phyloP scores from a whole-genome alignment of 1,139 yeast species.

The Geotrichum bryndzae region DNA sequence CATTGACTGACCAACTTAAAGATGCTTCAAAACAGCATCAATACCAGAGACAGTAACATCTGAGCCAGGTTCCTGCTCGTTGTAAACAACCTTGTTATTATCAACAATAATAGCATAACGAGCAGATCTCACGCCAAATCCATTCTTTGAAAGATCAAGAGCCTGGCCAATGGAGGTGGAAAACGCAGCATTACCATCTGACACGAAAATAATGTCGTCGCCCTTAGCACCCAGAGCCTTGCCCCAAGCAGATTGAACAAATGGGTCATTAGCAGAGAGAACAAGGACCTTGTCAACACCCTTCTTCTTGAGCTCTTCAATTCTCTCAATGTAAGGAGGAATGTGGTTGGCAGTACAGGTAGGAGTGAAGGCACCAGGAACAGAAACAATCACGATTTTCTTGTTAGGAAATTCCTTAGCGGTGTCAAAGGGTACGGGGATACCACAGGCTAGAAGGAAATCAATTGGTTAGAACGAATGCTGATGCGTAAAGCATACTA shows the following conservation, averaged over 20 bases:
- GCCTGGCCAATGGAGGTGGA: conserved; percentile 57
- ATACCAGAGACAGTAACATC: conserved; percentile 61
- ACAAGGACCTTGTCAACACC: conserved; percentile 70
- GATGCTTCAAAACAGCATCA: conserved; percentile 44
- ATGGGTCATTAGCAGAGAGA: conserved; percentile 74
- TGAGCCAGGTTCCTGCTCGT: conserved; percentile 56
- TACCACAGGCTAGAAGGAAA: conserved; percentile 40
- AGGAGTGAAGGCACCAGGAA: conserved; percentile 91
- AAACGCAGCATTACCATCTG: conserved; percentile 63
- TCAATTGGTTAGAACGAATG: conserved; percentile 43
- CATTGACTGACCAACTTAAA: conserved; percentile 23
- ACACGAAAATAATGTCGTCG: conserved; percentile 53
- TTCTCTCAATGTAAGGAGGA: conserved; percentile 59
- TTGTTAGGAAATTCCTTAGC: conserved; percentile 44
- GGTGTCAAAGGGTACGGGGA: conserved; percentile 48
- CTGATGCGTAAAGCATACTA: conserved; percentile 34
- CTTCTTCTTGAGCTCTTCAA: conserved; percentile 52
- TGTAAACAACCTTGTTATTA: conserved; percentile 56
- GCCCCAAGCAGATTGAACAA: conserved; percentile 75
- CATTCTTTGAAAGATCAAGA: conserved; percentile 49
- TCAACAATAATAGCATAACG: conserved; percentile 69
- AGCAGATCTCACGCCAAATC: conserved; percentile 59
- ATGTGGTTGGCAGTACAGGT: conserved; percentile 77
- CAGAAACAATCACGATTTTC: conserved; percentile 65
- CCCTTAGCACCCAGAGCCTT: conserved; percentile 50